Base-by-base conservation (phyloP, 257 asterid species). In the Fraxinus cuspidata region DNA sequence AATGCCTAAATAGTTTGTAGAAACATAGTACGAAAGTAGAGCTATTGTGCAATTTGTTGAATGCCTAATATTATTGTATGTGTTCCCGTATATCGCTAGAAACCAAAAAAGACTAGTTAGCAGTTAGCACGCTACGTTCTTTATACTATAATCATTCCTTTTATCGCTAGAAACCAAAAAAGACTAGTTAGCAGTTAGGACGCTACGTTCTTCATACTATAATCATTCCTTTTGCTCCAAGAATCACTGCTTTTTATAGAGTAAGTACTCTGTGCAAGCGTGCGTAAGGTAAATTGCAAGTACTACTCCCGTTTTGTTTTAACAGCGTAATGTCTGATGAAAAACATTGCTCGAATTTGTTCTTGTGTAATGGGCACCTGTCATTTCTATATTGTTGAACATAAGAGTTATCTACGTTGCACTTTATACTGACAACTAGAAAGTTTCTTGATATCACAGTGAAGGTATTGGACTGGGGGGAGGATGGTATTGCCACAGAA, bases 391-490 rank as follows among this genome's bases (percentile, higher is more conserved):
- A 13, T 44, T 44, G 53, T 44, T 44, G n/a, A 13, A 15, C 21
- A 0, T 56, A 53, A 53, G n/a, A 27, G 49, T 11, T 23, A 70
- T 69, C 32, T 66, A 38, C 44, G 34, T 13, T 28, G 25, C 34
- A 69, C 71, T 82, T 4, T 53, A 74, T 64, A 78, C 72, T 83
- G 40, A 78, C 72, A 42, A 73, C 51, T 29, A 23, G 63, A 32
- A 27, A 49, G 42, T 71, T 40, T 80, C 2, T 80, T 58, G 25
- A 82, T 53, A 79, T 16, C 70, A 73, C 78, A 90, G 96, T 90
- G 85, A 90, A 90, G 88, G 87, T 90, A 74, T 60, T 90, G 78
- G 96, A 90, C 78, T 90, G 96, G 96, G 93, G 92, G 11, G 90
- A 90, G 82, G 93, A 90, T 71, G 96, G 93, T 37, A 82, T 83